Base-by-base conservation (phyloP, 2,329 filamentous ascomycete species). In the Ceratocystis lukuohia region DNA sequence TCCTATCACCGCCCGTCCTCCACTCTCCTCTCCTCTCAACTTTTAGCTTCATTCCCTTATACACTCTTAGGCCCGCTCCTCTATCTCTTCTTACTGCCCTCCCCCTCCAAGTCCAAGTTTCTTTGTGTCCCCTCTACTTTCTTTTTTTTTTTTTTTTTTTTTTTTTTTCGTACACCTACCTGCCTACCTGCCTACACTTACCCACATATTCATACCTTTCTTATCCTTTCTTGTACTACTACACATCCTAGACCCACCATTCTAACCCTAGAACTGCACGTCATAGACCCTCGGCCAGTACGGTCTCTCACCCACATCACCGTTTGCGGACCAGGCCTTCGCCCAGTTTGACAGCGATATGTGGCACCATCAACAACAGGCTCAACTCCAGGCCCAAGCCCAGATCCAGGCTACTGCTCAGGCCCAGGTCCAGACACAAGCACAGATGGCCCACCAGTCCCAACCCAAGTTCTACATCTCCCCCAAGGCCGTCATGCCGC, bases 401-500 rank as follows among this genome's bases (percentile, higher is more conserved):
- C 53, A 50, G 46, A 8, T 20, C 22, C 46, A 50, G 15, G 45
- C 45, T 20, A 20, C 45, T 20, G 46, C 46, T 10, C 46, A 50
- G 46, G 17, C 17, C 6, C 46, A 50, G 46, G 46, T 3, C 17
- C 17, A n/a, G 17, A 2, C 30, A 4, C 57, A 61, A n/a, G 28
- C 57, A 2, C 50, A 65, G 20, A 30, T 30, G 37, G 48, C 50
- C 5, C 63, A 48, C 5, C 44, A 46, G 7, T 20, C 48, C 4
- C 63, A 61, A 20, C 64, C 64, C 50, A 56, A 56, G 53, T 67
- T 67, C 56, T 67, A 61, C 15, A 62, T 67, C 44, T 65, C 66
- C 15, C 66, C 66, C 50, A 53, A 59, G 28, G 44, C 66, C 30
- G 62, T 67, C 45, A 67, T 67, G 66, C 66, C 66, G 17, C 66